Percentiles rank a stretch among this genome's conserved stretches.
phyloP scores from a whole-genome alignment of 2,329 filamentous ascomycete genomes.

The Diaporthe citriasiana region DNA sequence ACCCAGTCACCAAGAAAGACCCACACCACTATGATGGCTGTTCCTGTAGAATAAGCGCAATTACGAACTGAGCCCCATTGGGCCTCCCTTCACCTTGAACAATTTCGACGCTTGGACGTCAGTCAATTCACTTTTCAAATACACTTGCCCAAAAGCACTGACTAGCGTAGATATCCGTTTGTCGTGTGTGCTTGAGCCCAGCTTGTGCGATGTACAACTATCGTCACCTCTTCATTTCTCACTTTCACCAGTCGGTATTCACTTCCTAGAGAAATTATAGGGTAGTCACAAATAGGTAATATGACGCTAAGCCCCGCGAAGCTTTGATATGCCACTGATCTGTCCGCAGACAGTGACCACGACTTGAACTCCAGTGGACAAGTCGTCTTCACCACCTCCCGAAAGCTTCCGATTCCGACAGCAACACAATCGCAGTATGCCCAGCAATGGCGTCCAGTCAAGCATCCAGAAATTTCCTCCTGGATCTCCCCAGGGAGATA shows the following conservation, averaged over 20 bases:
- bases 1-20: no score
- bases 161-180: not conserved
- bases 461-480: not conserved
- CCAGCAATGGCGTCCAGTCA: not conserved
- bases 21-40: no score
- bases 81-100: not conserved
- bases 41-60: no score
- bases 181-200: not conserved
- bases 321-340: not conserved
- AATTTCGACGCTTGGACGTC: not conserved
- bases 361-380: not conserved
- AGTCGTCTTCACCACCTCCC: no score
- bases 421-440: no score
- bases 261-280: not conserved
- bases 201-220: not conserved
- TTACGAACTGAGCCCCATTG: not conserved
- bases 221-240: not conserved
- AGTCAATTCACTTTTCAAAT: not conserved
- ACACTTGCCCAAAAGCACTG: not conserved
- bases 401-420: not conserved
- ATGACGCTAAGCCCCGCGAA: not conserved
- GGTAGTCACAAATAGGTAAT: no score
- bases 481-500: not conserved
- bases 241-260: not conserved
- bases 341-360: not conserved